phyloP scores from a whole-genome alignment of 495 filamentous ascomycete genomes.

The Evansstolkia leycettana region DNA sequence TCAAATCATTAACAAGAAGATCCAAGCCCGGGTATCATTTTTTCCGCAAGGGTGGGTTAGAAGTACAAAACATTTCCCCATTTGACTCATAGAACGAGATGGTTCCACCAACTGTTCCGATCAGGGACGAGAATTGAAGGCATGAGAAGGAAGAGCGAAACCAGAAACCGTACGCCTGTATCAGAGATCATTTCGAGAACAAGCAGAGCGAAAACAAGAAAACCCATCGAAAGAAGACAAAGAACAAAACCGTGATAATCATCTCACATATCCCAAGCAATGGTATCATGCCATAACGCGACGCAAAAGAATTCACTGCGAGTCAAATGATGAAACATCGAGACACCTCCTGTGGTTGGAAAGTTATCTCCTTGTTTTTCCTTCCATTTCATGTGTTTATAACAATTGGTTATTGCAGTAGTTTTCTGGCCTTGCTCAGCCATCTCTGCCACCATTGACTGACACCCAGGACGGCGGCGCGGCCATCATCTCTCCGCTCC shows the following conservation, averaged over 20 bases:
- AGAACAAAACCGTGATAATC: slow-evolving; percentile 6
- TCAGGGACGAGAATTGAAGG: slow-evolving; percentile 12
- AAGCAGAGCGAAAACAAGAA: slow-evolving; percentile 1
- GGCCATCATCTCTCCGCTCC: slow-evolving; percentile 49
- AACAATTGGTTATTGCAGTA: slow-evolving; percentile 5
- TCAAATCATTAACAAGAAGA: too few relatives aligned
- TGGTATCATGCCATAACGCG: slow-evolving; percentile 15
- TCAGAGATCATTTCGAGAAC: neutral
- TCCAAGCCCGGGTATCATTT: too few relatives aligned
- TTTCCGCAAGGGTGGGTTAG: too few relatives aligned
- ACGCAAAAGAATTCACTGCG: too few relatives aligned
- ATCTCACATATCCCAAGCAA: slow-evolving; percentile 17
- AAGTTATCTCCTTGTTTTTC: too few relatives aligned
- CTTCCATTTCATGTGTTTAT: neutral
- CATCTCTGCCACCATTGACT: slow-evolving; percentile 50
- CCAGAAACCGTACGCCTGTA: slow-evolving; percentile 3
- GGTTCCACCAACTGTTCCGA: too few relatives aligned
- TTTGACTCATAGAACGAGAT: too few relatives aligned
- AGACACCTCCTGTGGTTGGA: too few relatives aligned
- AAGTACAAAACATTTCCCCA: too few relatives aligned
- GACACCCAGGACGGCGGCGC: slow-evolving; percentile 46
- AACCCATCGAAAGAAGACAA: slow-evolving; percentile 1
- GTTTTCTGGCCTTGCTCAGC: slow-evolving; percentile 31
- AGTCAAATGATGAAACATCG: too few relatives aligned
- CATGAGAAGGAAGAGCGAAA: slow-evolving; percentile 5